These are phyloP conservation scores for Amyloporia xantha DNA, from an alignment of 768 basidiomycete genomes.

Conservation along the genomic window DNA sequence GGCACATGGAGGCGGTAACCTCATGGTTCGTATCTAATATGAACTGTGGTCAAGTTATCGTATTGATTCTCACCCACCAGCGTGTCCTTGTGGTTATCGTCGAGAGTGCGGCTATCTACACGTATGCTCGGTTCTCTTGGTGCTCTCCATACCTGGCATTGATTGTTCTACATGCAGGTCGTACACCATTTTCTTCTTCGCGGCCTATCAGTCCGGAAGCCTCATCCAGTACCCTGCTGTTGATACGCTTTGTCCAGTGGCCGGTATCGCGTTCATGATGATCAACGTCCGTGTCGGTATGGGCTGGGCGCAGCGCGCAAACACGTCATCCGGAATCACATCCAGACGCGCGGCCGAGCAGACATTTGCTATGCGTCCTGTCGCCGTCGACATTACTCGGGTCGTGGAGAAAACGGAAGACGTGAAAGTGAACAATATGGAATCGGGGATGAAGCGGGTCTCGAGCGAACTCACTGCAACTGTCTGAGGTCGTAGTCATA, in stretches of 20 bases:
- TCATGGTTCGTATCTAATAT: neutral
- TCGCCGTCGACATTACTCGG: neutral
- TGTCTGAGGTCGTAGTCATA: too few species aligned
- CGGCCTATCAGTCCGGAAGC: neutral
- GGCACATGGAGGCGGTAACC: neutral
- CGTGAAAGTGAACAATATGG: neutral
- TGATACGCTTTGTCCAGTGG: neutral
- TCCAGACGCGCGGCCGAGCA: neutral
- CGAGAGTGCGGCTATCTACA: neutral
- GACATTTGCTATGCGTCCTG: neutral
- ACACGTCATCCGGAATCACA: neutral
- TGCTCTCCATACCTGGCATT: too few species aligned
- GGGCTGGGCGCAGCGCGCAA: neutral
- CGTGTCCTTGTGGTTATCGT: neutral
- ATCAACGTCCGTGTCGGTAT: conserved; percentile 3
- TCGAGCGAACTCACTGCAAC: too few species aligned
- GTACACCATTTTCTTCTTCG: neutral
- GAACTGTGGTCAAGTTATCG: neutral
- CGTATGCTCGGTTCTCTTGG: neutral
- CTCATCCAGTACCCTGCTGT: neutral
- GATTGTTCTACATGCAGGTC: too few species aligned
- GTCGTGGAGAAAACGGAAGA: neutral
- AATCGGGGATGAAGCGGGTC: too few species aligned
- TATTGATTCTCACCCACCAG: neutral
- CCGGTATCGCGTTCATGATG: conserved; percentile 2